phyloP scores from a whole-genome alignment of 140 eudicot species.

The Oenanthe javanica region DNA sequence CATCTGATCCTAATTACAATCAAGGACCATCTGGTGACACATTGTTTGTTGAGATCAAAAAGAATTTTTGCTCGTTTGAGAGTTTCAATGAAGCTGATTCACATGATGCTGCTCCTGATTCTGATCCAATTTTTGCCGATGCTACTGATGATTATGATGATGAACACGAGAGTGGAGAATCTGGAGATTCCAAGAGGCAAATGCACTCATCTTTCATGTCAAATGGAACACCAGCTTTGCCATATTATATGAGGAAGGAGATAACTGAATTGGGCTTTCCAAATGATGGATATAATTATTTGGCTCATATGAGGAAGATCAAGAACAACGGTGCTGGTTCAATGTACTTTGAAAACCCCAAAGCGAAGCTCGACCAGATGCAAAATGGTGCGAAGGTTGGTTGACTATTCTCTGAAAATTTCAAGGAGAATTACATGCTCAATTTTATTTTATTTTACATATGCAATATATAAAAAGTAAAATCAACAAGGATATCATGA shows the following conservation, averaged over 20 bases:
- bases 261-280: slow-evolving; percentile 92
- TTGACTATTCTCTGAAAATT: background rate
- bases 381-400: slow-evolving; percentile 83
- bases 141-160: slow-evolving; percentile 63
- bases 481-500: background rate
- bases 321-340: slow-evolving; percentile 78
- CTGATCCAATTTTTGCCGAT: slow-evolving; percentile 51
- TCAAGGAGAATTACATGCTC: background rate
- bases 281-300: slow-evolving; percentile 91
- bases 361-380: slow-evolving; percentile 42
- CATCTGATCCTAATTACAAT: slow-evolving; percentile 15
- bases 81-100: slow-evolving; percentile 28
- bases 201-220: slow-evolving; percentile 10
- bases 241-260: slow-evolving; percentile 72
- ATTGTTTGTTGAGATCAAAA: slow-evolving; percentile 76
- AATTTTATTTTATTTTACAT: background rate
- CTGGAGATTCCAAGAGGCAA: slow-evolving; percentile 11
- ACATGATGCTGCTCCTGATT: slow-evolving; percentile 19
- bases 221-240: slow-evolving; percentile 35
- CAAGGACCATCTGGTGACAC: slow-evolving; percentile 63
- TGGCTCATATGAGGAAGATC: slow-evolving; percentile 81
- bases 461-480: background rate
- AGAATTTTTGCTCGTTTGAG: slow-evolving; percentile 39
- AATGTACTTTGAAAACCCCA: slow-evolving; percentile 61
- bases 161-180: slow-evolving; percentile 14